Base-by-base conservation (phyloP, 768 basidiomycete genomes). In the Leccinum variicolor region DNA sequence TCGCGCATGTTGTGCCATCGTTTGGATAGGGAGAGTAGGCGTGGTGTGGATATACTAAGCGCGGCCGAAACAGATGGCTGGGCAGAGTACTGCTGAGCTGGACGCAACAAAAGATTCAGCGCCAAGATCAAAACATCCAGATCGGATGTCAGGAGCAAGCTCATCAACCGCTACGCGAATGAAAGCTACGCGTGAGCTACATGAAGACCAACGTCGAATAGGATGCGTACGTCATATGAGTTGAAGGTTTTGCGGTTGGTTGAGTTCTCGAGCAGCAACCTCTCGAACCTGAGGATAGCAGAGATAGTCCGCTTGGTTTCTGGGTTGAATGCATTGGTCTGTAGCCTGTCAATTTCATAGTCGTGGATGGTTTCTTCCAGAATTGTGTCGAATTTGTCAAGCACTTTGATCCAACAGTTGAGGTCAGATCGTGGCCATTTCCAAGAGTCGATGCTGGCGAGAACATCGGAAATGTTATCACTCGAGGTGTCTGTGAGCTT, bases 221-320 rank as follows among this genome's bases (percentile, higher is more conserved):
- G n/a, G 33, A 47, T 41, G 78, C 94, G 74, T 74, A 98, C 96
- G 71, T 99, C 97, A 74, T 97, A 99, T 4, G 94, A 96, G 59
- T 84, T 87, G 75, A 89, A 99, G 57, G 94, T 90, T 78, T 98
- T 98, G 67, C 97, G 80, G 71, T 96, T 98, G 41, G 97, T 99
- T 49, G 94, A 96, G 72, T 98, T 97, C 76, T 98, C 97, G 66
- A 99, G 78, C 52, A 99, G 76, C 39, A 98, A 75, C 60, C 91
- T 83, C 76, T 94, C 86, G 62, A 99, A 94, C 63, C 86, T 81
- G 59, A 99, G 82, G 62, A 99, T 88, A 69, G 90, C 87, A 60
- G 86, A 84, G 13, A 98, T 70, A 3, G 84, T 77, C 56, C 81
- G 81, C 79, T 94, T 95, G 25, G 86, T 86, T 45, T 77, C 73